Base-by-base conservation (phyloP, 257 asterid genomes). In the Salvia hispanica region DNA sequence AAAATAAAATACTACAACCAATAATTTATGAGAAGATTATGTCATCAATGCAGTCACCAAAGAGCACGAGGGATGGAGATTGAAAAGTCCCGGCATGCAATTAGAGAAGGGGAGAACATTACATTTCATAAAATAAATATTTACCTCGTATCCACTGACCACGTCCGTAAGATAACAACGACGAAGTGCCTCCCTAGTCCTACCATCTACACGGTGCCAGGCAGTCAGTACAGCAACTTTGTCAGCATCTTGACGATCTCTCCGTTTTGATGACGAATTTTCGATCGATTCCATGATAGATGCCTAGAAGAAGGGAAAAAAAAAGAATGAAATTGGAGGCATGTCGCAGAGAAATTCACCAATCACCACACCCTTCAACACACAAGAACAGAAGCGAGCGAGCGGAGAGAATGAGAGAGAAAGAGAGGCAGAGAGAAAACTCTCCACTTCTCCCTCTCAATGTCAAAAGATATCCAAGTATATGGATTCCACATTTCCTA, bases 101-200 rank as follows among this genome's bases (percentile, higher is more conserved):
- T 37, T 5, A 50, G 37, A 16, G 1, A 18, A 18, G 46, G 3
- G 42, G n/a, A 25, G 28, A 31, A 56, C 15, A 40, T 45, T 53
- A 18, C 6, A 48, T 59, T 18, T 48, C 48, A 43, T 70, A 13
- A 39, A 13, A 56, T 52, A 68, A 44, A 72, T 72, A 33, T 66
- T 67, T 74, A 94, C 99, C 97, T 94, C 99, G 18, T 85, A 91
- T 70, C 87, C 87, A 73, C 72, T 82, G 64, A 94, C 74, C 76
- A 83, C 59, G 51, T 94, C 96, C 0, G 83, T 74, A 51, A 83
- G 95, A 74, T 75, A 88, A 74, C 86, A 82, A 25, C 95, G 92
- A 31, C 96, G 96, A 54, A 94, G 82, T 50, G 95, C 95, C 58
- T 88, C 96, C 77, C 99, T 88, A 21, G 97, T 89, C 75, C 85